Conservation (phyloP, 176 grass and related monocot species). For the Aegilops sharonensis region DNA sequence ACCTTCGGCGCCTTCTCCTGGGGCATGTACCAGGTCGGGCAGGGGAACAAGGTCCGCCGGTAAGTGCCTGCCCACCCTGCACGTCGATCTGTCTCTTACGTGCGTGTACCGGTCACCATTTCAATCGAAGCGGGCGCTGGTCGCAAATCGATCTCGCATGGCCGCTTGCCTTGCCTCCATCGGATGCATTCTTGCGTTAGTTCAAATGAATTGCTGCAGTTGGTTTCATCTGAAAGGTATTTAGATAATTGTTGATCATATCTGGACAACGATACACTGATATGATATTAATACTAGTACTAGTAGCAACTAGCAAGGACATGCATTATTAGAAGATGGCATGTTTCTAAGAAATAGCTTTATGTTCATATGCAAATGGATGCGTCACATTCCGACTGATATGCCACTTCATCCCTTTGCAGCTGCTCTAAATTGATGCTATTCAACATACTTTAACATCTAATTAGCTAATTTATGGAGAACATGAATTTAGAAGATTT, state of each 20-base stretch:
- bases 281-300: neutral
- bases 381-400: neutral
- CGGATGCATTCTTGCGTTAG: neutral
- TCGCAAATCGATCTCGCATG: neutral
- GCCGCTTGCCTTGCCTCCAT: neutral
- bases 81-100: neutral
- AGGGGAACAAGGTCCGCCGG: constrained; percentile 96
- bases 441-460: neutral
- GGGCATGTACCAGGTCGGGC: constrained; percentile 97
- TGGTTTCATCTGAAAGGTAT: neutral
- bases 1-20: constrained; percentile 77
- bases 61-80: constrained; percentile 17
- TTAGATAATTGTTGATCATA: neutral
- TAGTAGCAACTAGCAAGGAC: neutral
- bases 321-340: neutral
- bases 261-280: neutral
- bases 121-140: neutral
- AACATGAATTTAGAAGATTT: neutral
- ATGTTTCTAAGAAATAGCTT: neutral
- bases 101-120: neutral
- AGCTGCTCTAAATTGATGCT: neutral
- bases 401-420: neutral
- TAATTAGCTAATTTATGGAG: neutral
- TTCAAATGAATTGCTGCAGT: neutral
- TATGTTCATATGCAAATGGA: neutral